phyloP scores from a whole-genome alignment of 495 filamentous ascomycete species.

The Xylaria venustula region DNA sequence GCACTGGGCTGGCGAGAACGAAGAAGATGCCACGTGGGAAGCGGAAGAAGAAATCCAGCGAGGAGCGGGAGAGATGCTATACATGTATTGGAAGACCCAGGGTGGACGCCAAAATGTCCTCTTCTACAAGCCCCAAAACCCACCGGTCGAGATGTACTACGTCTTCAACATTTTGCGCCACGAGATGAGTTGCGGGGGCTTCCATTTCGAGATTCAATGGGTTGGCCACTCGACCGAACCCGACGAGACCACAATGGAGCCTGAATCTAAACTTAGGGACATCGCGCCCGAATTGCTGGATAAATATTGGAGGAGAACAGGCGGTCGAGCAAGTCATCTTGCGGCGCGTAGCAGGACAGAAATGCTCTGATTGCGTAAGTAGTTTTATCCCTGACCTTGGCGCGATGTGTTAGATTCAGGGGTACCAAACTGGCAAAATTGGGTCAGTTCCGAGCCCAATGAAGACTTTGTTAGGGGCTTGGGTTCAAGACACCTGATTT shows the following conservation, averaged over 20 bases:
- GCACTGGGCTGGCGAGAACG: conserved; percentile 19
- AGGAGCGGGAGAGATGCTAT: conserved; percentile 20
- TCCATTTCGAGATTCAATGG: conserved; percentile 27
- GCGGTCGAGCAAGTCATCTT: conserved; percentile 20
- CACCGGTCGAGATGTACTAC: conserved; percentile 22
- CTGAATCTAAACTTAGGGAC: conserved; percentile 19
- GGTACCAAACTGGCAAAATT: no score
- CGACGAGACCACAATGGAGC: conserved; percentile 21
- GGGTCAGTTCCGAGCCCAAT: no score
- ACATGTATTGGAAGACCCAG: conserved; percentile 24
- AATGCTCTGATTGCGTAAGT: conserved; percentile 5
- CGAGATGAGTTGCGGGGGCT: conserved; percentile 21
- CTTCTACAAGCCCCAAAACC: conserved; percentile 22
- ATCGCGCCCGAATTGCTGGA: conserved; percentile 16
- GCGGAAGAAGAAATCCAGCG: conserved; percentile 23
- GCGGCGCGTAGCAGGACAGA: conserved; percentile 18
- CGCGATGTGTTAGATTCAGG: no score
- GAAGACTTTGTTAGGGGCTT: no score
- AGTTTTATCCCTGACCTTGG: no score
- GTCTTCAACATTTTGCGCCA: conserved; percentile 18
- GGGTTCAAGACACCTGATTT: no score
- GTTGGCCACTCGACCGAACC: conserved; percentile 19
- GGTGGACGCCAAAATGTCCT: conserved; percentile 23
- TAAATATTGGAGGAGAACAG: conserved; percentile 20
- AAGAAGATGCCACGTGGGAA: conserved; percentile 24